Percentiles rank a stretch among this genome's conserved stretches.
Conservation (phyloP, 768 basidiomycete species). For the Suillus brevipes region DNA sequence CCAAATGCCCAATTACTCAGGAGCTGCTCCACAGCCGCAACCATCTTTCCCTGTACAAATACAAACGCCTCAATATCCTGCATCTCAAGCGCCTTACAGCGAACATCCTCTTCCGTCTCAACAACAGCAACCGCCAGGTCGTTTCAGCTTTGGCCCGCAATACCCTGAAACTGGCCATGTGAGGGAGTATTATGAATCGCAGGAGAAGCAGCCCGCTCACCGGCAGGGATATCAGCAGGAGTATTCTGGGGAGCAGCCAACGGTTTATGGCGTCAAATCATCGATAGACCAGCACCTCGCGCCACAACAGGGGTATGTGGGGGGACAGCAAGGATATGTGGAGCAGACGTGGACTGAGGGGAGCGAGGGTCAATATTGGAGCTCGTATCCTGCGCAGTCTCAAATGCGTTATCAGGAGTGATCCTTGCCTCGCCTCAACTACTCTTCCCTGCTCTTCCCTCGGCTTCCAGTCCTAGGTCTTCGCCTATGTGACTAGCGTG, state of each 20-base stretch:
- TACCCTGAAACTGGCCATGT: neutral
- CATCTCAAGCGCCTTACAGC: neutral
- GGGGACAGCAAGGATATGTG: neutral
- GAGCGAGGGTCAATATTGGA: neutral
- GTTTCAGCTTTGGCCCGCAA: conserved; percentile 1
- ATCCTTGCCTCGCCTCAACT: neutral
- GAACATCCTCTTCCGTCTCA: neutral
- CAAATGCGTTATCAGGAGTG: conserved; percentile 1
- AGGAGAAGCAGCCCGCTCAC: conserved; percentile 1
- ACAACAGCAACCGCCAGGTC: neutral
- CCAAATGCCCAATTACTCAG: neutral
- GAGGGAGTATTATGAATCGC: conserved; percentile 1
- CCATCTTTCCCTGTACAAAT: neutral
- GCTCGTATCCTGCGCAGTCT: neutral
- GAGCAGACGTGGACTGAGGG: neutral
- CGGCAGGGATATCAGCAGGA: neutral
- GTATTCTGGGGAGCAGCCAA: neutral
- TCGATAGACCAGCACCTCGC: neutral
- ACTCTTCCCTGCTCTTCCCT: neutral
- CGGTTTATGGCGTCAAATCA: neutral
- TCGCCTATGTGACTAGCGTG: neutral
- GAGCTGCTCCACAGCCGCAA: neutral
- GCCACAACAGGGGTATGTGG: neutral
- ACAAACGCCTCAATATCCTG: neutral
- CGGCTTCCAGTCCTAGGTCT: too few relatives aligned